Evolutionary conservation across 768 basidiomycete species (phyloP).

Genomic region (Tulasnella sp.): DNA sequence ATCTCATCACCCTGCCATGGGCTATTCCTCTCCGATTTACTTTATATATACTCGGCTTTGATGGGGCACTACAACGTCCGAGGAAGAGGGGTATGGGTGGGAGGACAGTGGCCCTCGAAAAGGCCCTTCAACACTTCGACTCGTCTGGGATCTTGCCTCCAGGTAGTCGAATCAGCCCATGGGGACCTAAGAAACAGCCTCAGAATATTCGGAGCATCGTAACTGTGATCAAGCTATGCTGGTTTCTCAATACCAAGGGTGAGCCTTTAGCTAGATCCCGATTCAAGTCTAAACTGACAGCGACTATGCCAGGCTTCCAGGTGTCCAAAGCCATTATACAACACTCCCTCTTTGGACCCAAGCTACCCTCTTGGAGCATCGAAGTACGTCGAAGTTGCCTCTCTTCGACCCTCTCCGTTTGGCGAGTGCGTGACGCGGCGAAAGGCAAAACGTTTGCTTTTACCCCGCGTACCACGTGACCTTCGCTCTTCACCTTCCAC

Average conservation of each 20-base stretch:
- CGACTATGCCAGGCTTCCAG: slow-evolving; percentile 35
- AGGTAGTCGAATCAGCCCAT: slow-evolving; percentile 13
- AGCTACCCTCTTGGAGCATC: slow-evolving; percentile 87
- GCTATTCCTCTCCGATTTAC: neutral
- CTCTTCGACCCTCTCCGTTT: neutral
- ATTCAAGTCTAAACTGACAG: neutral
- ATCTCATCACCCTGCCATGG: neutral
- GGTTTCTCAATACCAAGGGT: slow-evolving; percentile 6
- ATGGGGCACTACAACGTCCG: neutral
- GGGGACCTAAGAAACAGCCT: neutral
- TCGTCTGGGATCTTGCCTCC: neutral
- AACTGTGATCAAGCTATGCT: neutral
- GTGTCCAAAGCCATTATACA: slow-evolving; percentile 65
- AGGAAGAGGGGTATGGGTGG: neutral
- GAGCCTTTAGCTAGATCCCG: neutral
- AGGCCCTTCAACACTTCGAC: slow-evolving; percentile 7
- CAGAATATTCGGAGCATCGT: neutral
- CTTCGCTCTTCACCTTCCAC: neutral
- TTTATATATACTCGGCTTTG: neutral
- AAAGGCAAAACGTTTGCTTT: neutral
- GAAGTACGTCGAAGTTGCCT: slow-evolving; percentile 73
- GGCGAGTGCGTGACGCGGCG: neutral
- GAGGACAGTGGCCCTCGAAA: neutral
- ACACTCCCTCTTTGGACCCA: slow-evolving; percentile 82
- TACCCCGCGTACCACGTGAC: neutral